Conservation (phyloP, 768 basidiomycete species). For the Hypholoma fasciculare region DNA sequence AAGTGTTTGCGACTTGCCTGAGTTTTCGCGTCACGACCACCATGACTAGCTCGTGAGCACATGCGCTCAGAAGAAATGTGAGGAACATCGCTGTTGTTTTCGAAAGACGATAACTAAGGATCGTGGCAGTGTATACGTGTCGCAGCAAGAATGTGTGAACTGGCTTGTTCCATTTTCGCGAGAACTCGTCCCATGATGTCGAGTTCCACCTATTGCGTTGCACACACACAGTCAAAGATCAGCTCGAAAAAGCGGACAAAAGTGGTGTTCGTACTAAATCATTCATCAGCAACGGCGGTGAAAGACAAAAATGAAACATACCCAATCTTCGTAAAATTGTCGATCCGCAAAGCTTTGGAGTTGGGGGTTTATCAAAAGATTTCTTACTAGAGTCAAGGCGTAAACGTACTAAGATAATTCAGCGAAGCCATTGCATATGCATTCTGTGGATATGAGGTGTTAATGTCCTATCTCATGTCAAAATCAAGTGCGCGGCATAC, state of each 20-base stretch:
- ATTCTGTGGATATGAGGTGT: conserved; percentile 56
- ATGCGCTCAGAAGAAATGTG: conserved; percentile 90
- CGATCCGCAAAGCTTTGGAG: conserved; percentile 85
- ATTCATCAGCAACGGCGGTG: background rate
- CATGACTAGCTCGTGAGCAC: conserved; percentile 96
- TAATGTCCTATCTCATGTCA: background rate
- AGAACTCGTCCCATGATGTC: conserved; percentile 95
- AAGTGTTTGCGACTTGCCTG: conserved; percentile 28
- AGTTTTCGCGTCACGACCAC: conserved; percentile 92
- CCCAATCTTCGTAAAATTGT: conserved; percentile 98
- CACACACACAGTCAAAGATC: background rate
- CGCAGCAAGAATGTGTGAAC: conserved; percentile 92
- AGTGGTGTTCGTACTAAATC: conserved; percentile 11
- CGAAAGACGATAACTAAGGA: conserved; percentile 74
- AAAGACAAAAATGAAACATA: conserved; percentile 26
- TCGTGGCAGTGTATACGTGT: conserved; percentile 93
- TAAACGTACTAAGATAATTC: conserved; percentile 79
- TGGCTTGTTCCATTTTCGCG: conserved; percentile 98
- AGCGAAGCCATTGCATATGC: conserved; percentile 95
- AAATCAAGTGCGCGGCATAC: conserved; percentile 33
- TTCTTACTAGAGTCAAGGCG: background rate
- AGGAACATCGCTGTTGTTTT: conserved; percentile 83
- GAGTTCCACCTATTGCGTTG: conserved; percentile 79
- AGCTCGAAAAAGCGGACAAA: background rate
- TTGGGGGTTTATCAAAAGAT: conserved; percentile 1